Evolutionary conservation across 768 basidiomycete genomes (phyloP).

Genomic region (Asterophora lycoperdoides): DNA sequence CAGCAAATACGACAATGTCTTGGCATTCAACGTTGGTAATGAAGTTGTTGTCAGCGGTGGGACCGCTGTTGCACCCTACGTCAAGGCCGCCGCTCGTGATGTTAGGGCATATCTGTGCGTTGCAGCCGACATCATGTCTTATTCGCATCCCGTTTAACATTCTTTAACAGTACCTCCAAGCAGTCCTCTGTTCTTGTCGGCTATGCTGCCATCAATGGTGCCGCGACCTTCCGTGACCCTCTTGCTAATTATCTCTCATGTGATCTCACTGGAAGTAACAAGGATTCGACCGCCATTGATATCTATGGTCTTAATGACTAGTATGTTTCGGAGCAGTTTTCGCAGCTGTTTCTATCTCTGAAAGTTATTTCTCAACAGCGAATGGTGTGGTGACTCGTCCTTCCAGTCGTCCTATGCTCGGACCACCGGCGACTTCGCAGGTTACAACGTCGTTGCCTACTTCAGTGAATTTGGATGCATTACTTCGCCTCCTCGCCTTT

Average conservation of each 20-base stretch:
- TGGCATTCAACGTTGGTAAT: slow-evolving; percentile 89
- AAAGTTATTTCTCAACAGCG: slow-evolving; percentile 36
- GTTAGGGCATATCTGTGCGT: slow-evolving; percentile 78
- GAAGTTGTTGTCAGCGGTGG: slow-evolving; percentile 57
- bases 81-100: slow-evolving; percentile 91
- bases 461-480: slow-evolving; percentile 88
- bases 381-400: slow-evolving; percentile 75
- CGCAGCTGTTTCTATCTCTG: slow-evolving; percentile 4
- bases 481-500: slow-evolving; percentile 55
- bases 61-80: slow-evolving; percentile 68
- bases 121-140: not conserved
- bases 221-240: slow-evolving; percentile 52
- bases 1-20: slow-evolving; percentile 82
- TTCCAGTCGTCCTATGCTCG: slow-evolving; percentile 54
- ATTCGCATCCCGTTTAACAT: slow-evolving; percentile 4
- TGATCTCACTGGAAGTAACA: slow-evolving; percentile 49
- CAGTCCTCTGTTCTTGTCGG: slow-evolving; percentile 67
- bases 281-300: slow-evolving; percentile 67
- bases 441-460: slow-evolving; percentile 79
- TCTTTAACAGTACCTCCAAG: slow-evolving; percentile 51
- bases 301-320: slow-evolving; percentile 86
- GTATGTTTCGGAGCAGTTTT: slow-evolving; percentile 39
- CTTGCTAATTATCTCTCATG: slow-evolving; percentile 81
- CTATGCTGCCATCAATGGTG: slow-evolving; percentile 82
- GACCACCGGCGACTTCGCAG: slow-evolving; percentile 50